phyloP scores from a whole-genome alignment of 352 stramenopile genomes.

The Blastocystis sp. region DNA sequence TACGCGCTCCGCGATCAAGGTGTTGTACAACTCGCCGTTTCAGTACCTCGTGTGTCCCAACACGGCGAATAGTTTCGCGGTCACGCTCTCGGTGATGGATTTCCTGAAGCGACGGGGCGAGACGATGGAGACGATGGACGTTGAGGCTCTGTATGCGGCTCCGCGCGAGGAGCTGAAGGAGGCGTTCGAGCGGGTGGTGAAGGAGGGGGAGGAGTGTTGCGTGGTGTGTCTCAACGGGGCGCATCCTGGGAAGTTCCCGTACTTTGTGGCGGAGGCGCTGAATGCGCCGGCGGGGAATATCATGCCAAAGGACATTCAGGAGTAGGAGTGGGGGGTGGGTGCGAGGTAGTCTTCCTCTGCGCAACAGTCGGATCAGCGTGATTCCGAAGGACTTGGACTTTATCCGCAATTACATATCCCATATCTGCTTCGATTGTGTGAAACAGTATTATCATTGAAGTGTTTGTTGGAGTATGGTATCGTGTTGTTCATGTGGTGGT shows the following conservation, averaged over 20 bases:
- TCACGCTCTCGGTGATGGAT: background rate
- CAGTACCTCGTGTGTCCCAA: constrained; percentile 15
- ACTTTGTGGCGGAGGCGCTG: constrained; percentile 12
- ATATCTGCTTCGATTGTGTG: constrained; percentile 29
- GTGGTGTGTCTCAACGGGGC: background rate
- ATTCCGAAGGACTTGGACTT: constrained; percentile 1
- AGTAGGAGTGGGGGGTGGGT: background rate
- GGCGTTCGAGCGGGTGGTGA: background rate
- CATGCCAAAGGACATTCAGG: constrained; percentile 27
- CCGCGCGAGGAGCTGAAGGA: background rate
- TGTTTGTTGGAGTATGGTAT: background rate
- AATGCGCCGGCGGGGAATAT: constrained; percentile 8
- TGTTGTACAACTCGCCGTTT: background rate
- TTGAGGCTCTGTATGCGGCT: background rate
- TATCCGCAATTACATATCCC: constrained; percentile 11
- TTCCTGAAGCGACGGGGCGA: background rate
- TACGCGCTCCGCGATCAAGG: background rate
- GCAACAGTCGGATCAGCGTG: constrained; percentile 5
- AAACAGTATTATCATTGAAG: constrained; percentile 6
- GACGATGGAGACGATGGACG: background rate
- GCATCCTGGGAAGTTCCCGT: constrained; percentile 18
- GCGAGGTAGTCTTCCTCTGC: background rate
- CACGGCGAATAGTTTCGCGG: background rate
- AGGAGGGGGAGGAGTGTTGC: background rate
- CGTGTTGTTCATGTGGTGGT: too few species aligned